phyloP scores from a whole-genome alignment of 441 rosid species.

The Populus hybrid region DNA sequence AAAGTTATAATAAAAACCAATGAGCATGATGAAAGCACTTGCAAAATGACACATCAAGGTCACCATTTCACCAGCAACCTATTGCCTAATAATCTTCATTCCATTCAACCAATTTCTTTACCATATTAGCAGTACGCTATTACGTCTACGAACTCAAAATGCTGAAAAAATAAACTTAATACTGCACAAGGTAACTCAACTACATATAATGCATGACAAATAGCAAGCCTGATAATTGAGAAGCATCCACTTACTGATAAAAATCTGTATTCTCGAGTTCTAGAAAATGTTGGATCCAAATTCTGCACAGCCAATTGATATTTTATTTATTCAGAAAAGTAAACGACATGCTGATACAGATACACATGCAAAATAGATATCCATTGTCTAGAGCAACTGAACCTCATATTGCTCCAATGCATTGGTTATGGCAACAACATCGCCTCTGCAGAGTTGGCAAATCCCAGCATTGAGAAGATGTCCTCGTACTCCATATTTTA shows the following conservation, averaged over 20 bases:
- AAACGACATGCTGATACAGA: neutral
- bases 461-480: constrained; percentile 91
- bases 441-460: constrained; percentile 82
- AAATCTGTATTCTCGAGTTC: constrained; percentile 73
- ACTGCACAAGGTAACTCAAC: neutral
- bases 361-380: neutral
- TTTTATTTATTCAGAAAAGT: neutral
- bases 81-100: neutral
- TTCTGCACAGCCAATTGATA: constrained; percentile 42
- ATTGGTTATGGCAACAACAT: constrained; percentile 70
- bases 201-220: neutral
- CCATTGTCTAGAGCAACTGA: neutral
- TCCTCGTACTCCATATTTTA: constrained; percentile 87
- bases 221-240: neutral
- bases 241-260: constrained; percentile 40
- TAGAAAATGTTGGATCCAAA: constrained; percentile 77
- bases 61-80: neutral
- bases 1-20: constrained; percentile 1
- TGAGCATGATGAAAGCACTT: neutral
- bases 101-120: neutral
- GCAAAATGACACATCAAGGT: neutral
- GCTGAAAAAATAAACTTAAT: neutral
- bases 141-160: neutral
- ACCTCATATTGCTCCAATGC: constrained; percentile 88
- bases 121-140: neutral